phyloP scores from a whole-genome alignment of 106 monocot genomes.

The Dendrobium huoshanense region DNA sequence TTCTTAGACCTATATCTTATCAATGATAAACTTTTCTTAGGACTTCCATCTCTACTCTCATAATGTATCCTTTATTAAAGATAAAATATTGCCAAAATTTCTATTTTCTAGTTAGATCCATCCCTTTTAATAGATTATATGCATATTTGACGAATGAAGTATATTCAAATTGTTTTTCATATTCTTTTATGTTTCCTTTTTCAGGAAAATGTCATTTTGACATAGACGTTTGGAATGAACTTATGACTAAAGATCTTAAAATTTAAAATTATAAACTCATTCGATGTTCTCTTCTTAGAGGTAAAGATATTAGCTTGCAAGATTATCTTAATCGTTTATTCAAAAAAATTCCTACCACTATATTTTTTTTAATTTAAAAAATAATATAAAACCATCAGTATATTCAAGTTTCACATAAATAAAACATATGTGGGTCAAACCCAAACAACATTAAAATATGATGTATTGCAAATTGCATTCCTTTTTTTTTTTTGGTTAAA shows the following conservation, averaged over 20 bases:
- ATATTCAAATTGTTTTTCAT: neutral
- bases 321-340: neutral
- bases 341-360: neutral
- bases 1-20: neutral
- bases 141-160: neutral
- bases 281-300: neutral
- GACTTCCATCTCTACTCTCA: neutral
- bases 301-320: neutral
- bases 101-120: neutral
- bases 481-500: neutral
- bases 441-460: neutral
- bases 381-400: neutral
- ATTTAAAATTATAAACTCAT: neutral
- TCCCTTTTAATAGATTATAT: neutral
- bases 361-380: neutral
- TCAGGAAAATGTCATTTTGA: neutral
- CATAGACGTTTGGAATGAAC: neutral
- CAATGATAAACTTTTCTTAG: neutral
- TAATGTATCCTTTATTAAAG: neutral
- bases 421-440: neutral
- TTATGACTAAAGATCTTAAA: neutral
- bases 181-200: neutral
- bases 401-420: neutral
- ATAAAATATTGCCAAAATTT: neutral
- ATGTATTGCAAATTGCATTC: neutral